Evolutionary conservation across 1,284 basidiomycete genomes (phyloP), one percentile per base, ranked within the genome.

Genomic region (Boletus albobrunnescens): DNA sequence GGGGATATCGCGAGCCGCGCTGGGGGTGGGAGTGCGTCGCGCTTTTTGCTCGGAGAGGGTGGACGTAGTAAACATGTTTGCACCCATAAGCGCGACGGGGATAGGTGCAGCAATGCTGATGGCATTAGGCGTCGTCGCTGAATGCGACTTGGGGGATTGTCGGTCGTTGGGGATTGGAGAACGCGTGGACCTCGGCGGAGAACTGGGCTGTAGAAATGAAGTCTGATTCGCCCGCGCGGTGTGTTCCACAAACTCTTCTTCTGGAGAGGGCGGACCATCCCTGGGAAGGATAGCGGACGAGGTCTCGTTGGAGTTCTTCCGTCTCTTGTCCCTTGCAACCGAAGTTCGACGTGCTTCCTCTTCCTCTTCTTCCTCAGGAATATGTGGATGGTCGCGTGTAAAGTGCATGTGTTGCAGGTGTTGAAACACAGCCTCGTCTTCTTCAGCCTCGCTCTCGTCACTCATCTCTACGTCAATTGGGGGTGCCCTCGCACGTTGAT

Each of bases 391-490:
- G 4, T 69, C 62, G 28, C 72, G 63, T 40, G 64, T 65, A 50
- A 71, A 71, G 63, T 69, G 53, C 64, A 73, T 53, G 57, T 54
- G 50, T 10, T 63, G 57, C 49, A 61, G 44, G 36, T 72, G 73
- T 11, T 67, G 64, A 30, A 67, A 58, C 9, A 72, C 71, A 3
- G 77, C 71, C 40, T 81, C 79, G 2, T 76, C 78, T 28, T 74
- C 81, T 24, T 80, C 79, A 36, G 54, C 73, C 20, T 87, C 87
- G 58, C 89, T 91, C 65, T 91, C 87, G 60, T 91, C 88, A 57
- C 86, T 88, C 56, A 90, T 54, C 60, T 90, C 86, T 12, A 87
- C 78, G 36, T 81, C 76, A 43, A 87, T 86, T 6, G 85, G 85
- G 3, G 84, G 84, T n/a, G 71, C 76, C 22, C 68, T 58, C 11